phyloP scores from a whole-genome alignment of 352 stramenopile species.

The Phytopythium vexans region DNA sequence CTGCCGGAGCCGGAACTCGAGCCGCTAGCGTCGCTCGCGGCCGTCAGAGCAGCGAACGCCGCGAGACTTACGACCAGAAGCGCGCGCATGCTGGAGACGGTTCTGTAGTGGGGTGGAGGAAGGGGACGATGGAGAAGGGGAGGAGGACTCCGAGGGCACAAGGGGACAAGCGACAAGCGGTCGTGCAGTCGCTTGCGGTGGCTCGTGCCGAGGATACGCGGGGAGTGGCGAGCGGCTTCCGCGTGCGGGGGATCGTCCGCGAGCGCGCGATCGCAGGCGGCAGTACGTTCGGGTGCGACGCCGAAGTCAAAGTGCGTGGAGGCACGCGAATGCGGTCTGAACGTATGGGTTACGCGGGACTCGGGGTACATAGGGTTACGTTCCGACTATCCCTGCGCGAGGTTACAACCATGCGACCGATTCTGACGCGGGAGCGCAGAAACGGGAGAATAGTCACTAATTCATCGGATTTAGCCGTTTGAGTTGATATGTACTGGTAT shows the following conservation, averaged over 20 bases:
- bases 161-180: too few species aligned
- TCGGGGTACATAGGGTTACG: neutral
- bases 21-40: slow-evolving; percentile 12
- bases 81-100: slow-evolving; percentile 11
- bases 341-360: neutral
- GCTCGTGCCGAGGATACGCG: neutral
- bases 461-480: too few species aligned
- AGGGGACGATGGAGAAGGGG: neutral
- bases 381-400: neutral
- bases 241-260: neutral
- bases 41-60: slow-evolving; percentile 17
- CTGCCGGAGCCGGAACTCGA: slow-evolving; percentile 15
- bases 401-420: neutral
- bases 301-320: slow-evolving; percentile 32
- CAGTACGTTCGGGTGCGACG: slow-evolving; percentile 25
- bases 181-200: neutral
- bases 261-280: slow-evolving; percentile 7
- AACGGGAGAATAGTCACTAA: neutral
- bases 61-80: slow-evolving; percentile 15
- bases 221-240: neutral
- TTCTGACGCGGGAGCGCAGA: neutral
- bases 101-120: neutral
- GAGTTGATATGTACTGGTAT: too few species aligned
- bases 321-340: neutral
- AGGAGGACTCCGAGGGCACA: neutral